Conservation (phyloP, 2,329 filamentous ascomycete species). For the Celoporthe dispersa region DNA sequence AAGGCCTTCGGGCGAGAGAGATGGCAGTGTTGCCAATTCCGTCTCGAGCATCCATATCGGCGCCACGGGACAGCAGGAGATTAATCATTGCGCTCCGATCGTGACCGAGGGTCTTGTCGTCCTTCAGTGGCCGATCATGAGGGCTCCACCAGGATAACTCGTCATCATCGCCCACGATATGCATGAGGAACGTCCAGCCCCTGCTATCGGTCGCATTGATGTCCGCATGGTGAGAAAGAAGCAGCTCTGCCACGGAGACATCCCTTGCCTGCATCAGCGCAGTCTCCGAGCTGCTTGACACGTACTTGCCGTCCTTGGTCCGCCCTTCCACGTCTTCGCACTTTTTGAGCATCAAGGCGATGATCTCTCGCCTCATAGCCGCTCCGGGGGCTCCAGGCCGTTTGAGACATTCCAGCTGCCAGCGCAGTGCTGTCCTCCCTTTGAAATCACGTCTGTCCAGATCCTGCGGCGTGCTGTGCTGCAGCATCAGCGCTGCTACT, state of each 20-base stretch:
- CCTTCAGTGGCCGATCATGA: background rate
- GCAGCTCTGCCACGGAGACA: background rate
- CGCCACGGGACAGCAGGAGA: background rate
- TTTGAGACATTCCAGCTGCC: background rate
- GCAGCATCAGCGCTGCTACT: background rate
- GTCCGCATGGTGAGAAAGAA: background rate
- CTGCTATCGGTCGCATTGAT: background rate
- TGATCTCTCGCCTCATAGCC: background rate
- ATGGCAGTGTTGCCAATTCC: background rate
- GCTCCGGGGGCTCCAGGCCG: background rate
- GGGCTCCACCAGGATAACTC: background rate
- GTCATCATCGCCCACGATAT: background rate
- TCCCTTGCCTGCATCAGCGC: constrained; percentile 5
- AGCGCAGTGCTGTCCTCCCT: background rate
- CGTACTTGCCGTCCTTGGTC: background rate
- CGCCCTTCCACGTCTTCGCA: background rate
- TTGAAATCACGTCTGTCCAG: background rate
- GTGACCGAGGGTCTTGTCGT: background rate
- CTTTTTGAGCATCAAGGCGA: background rate
- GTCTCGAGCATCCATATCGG: background rate
- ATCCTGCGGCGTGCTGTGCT: background rate
- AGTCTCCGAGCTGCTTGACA: background rate
- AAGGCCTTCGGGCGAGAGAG: background rate
- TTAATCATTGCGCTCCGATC: constrained; percentile 1
- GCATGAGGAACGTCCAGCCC: constrained; percentile 3